Base-by-base conservation (phyloP, 331 rosid genomes). In the Quercus lobata region DNA sequence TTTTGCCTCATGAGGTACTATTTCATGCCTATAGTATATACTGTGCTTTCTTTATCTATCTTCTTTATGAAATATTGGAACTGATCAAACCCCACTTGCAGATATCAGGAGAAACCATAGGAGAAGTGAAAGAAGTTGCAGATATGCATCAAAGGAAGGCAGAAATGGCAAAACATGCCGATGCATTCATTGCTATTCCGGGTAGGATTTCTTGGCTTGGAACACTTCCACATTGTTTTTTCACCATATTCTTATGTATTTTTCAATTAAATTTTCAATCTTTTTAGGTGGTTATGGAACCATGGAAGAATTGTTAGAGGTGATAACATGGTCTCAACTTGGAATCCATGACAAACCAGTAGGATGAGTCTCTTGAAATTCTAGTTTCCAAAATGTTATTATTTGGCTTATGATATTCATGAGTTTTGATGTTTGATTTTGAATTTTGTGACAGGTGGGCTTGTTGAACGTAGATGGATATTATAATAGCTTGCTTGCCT, bases 261-360 rank as follows among this genome's bases (percentile, higher is more conserved):
- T 55, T 66, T 57, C 37, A 76, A 17, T 19, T 30, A 30, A 66
- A 72, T 30, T 76, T 69, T 7, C 19, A 37, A 72, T 63, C 70
- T 76, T 19, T 78, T 74, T 82, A 87, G 93, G 93, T 79, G 93
- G 93, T 73, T 89, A 89, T 82, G 93, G 93, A 83, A 90, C 93
- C 71, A 85, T 87, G 93, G 93, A 90, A 76, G 93, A 90, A 77
- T 70, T 90, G 84, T 78, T 90, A 53, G 93, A 90, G 87, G 84
- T 87, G 84, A 84, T 90, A 86, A 80, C 93, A 6, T 90, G 91
- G 91, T 88, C 93, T 81, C 91, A 90, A 73, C 86, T 90, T 14
- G 91, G 90, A 74, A 90, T 90, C 71, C 93, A 90, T 84, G 91
- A 90, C 72, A 87, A 90, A 84, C 90, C 93, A 63, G 93, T 87